Percentiles rank a stretch among this genome's conserved stretches.
phyloP scores from a whole-genome alignment of 2,329 filamentous ascomycete genomes.

The Botrytis paeoniae region DNA sequence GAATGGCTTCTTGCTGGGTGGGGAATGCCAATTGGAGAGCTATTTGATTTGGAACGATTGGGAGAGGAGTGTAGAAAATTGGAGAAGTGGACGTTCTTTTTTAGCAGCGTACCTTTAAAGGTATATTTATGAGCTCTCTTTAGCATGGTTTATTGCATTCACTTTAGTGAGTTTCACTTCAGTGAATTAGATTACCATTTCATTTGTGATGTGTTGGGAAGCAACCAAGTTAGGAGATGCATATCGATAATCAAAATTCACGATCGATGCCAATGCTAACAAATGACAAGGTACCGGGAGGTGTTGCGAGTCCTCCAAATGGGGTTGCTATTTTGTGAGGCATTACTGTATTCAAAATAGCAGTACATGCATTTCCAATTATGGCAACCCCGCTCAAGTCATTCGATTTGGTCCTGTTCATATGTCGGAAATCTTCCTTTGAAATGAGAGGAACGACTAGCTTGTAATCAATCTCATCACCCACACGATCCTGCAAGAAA shows the following conservation, averaged over 20 bases:
- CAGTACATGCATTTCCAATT: background rate
- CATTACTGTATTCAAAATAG: too few relatives aligned
- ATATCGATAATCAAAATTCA: background rate
- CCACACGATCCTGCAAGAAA: too few relatives aligned
- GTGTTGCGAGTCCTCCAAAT: constrained; percentile 35
- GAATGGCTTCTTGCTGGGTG: constrained; percentile 48
- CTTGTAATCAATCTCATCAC: background rate
- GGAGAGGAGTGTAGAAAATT: constrained; percentile 50
- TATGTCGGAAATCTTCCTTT: too few relatives aligned
- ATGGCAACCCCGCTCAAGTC: too few relatives aligned
- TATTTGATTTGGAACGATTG: constrained; percentile 47
- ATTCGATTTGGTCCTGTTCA: background rate
- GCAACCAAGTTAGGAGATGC: background rate
- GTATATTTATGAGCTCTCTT: constrained; percentile 34
- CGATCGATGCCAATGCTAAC: background rate
- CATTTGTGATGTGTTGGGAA: background rate
- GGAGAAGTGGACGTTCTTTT: constrained; percentile 57
- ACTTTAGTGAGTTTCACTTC: background rate
- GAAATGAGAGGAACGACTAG: background rate
- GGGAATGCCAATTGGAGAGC: constrained; percentile 51
- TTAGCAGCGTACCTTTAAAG: constrained; percentile 59
- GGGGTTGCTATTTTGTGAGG: constrained; percentile 34
- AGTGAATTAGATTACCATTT: background rate
- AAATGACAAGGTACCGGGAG: constrained; percentile 29
- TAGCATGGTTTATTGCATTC: background rate